Evolutionary conservation across 495 filamentous ascomycete species (phyloP).

Genomic region (Copromyces sp.): DNA sequence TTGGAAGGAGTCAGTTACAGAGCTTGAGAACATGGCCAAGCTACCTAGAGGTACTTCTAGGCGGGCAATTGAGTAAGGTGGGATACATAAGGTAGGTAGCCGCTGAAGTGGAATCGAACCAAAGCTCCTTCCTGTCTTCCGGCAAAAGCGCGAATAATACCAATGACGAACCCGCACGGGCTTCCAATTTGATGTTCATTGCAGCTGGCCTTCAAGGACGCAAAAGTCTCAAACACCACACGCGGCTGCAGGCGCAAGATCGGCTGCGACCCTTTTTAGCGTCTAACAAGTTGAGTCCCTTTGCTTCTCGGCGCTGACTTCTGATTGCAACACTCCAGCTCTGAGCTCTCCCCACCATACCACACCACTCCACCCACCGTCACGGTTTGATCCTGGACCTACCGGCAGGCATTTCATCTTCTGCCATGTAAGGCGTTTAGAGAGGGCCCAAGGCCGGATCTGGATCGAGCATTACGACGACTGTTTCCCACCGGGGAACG

Average conservation of each 20-base stretch:
- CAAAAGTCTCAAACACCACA: constrained; percentile 4
- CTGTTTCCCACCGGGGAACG: not conserved
- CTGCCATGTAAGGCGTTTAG: not conserved
- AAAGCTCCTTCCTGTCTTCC: not conserved
- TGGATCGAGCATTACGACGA: not conserved
- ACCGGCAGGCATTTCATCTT: not conserved
- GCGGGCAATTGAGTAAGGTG: not conserved
- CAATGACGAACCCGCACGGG: not conserved
- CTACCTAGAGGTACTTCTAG: not conserved
- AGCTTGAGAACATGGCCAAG: not conserved
- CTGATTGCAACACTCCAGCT: not conserved
- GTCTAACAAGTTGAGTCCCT: constrained; percentile 1
- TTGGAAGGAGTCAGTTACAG: not conserved
- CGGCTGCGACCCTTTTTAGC: constrained; percentile 12
- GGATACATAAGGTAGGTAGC: not conserved
- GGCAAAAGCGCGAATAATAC: not conserved
- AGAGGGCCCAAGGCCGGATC: not conserved
- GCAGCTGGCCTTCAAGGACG: not conserved
- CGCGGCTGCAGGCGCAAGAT: constrained; percentile 26
- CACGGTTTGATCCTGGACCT: constrained; percentile 1
- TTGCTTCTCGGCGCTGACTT: not conserved
- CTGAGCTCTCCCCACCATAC: constrained; percentile 1
- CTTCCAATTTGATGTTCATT: not conserved
- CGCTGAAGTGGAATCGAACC: not conserved
- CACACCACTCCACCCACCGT: constrained; percentile 1